A percentile compares a stretch with the other conserved stretches of the same genome.
Evolutionary conservation across 75 land plant genomes (phyloP).

Genomic region (Pinus taeda): DNA sequence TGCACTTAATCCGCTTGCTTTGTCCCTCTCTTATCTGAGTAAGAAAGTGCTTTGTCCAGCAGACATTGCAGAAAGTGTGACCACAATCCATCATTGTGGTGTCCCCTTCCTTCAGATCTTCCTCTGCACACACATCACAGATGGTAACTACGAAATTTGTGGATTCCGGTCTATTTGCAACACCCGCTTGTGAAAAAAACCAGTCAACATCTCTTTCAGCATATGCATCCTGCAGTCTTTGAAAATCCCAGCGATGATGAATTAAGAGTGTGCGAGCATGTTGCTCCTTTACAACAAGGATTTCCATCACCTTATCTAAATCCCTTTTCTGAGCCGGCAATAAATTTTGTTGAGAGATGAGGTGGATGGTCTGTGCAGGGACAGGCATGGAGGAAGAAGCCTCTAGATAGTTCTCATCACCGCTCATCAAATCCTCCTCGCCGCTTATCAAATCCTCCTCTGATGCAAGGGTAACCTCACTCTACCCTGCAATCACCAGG

Average conservation of each 20-base stretch:
- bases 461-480: too few relatives aligned
- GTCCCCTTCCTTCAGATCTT: constrained; percentile 17
- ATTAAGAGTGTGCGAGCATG: constrained; percentile 85
- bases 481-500: too few relatives aligned
- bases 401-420: too few relatives aligned
- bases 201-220: constrained; percentile 61
- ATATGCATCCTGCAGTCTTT: constrained; percentile 47
- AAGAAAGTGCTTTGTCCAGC: constrained; percentile 81
- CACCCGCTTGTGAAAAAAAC: constrained; percentile 76
- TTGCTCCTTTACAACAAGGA: constrained; percentile 55
- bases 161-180: constrained; percentile 25
- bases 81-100: constrained; percentile 60
- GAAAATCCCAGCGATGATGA: constrained; percentile 82
- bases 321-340: constrained; percentile 83
- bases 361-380: too few relatives aligned
- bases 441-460: too few relatives aligned
- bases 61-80: constrained; percentile 72
- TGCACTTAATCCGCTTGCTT: constrained; percentile 73
- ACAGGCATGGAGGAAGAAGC: too few relatives aligned
- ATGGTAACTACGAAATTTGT: constrained; percentile 11
- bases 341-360: constrained; percentile 65
- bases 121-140: constrained; percentile 76
- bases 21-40: constrained; percentile 86
- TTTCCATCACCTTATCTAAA: constrained; percentile 61
- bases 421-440: too few relatives aligned